phyloP scores from a whole-genome alignment of 2,329 filamentous ascomycete species.

The Eurotiales sp. region DNA sequence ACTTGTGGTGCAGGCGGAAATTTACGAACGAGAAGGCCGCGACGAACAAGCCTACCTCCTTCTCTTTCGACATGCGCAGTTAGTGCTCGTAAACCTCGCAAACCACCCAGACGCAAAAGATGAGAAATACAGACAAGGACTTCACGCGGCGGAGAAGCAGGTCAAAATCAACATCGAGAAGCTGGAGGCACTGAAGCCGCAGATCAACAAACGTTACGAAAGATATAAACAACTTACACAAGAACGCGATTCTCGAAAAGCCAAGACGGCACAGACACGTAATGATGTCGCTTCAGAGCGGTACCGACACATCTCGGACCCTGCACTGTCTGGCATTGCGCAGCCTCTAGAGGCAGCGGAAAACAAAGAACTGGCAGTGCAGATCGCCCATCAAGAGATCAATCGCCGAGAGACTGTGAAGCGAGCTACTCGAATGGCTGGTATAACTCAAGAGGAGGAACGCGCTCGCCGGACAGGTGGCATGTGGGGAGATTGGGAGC shows the following conservation, averaged over 20 bases:
- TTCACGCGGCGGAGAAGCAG: constrained; percentile 57
- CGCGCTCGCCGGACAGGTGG: constrained; percentile 52
- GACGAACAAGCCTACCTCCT: constrained; percentile 85
- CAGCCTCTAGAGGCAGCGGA: constrained; percentile 66
- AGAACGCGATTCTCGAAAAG: constrained; percentile 43
- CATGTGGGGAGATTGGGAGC: constrained; percentile 53
- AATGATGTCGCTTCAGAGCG: constrained; percentile 15
- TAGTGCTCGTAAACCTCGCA: constrained; percentile 73
- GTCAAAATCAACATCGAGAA: constrained; percentile 63
- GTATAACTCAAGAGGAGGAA: constrained; percentile 56
- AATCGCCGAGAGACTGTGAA: constrained; percentile 61
- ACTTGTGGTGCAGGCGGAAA: constrained; percentile 60
- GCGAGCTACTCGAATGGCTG: constrained; percentile 55
- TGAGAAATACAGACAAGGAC: constrained; percentile 53
- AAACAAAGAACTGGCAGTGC: constrained; percentile 71
- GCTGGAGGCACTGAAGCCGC: constrained; percentile 75
- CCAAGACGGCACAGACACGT: constrained; percentile 17
- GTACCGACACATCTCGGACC: constrained; percentile 43
- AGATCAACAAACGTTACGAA: constrained; percentile 68
- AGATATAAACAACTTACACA: constrained; percentile 57
- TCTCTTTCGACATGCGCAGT: constrained; percentile 79
- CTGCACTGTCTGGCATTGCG: constrained; percentile 56
- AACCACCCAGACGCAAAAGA: constrained; percentile 72
- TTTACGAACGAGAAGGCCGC: constrained; percentile 82
- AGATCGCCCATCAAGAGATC: constrained; percentile 70